Conservation (phyloP, 2,329 filamentous ascomycete genomes). For the Rhexocercosporidium sp. region DNA sequence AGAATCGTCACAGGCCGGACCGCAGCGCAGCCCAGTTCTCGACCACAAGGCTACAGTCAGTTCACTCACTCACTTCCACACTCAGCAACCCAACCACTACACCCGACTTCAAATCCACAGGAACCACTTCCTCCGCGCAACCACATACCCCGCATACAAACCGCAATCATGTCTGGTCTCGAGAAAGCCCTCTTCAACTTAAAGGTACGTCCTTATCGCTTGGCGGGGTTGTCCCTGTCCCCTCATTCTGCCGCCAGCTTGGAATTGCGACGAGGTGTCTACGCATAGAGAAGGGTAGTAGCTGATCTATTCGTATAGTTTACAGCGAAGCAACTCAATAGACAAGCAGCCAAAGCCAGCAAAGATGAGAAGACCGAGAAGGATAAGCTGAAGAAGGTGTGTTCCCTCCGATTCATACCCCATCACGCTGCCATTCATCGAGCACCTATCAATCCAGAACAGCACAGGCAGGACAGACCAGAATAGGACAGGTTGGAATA, state of each 20-base stretch:
- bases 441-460: constrained; percentile 4
- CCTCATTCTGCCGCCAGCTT: neutral
- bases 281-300: neutral
- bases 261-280: neutral
- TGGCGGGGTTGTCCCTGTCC: constrained; percentile 10
- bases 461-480: neutral
- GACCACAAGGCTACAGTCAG: constrained; percentile 29
- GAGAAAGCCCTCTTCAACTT: constrained; percentile 67
- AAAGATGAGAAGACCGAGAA: constrained; percentile 67
- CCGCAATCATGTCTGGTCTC: constrained; percentile 59
- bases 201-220: constrained; percentile 51
- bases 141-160: neutral
- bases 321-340: constrained; percentile 66
- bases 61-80: constrained; percentile 1
- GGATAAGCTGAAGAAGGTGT: constrained; percentile 64
- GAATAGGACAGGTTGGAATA: neutral
- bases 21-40: constrained; percentile 12
- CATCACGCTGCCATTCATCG: neutral
- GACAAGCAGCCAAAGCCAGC: constrained; percentile 64
- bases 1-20: constrained; percentile 28
- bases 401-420: neutral
- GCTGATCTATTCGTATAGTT: constrained; percentile 46
- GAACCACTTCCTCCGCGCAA: neutral
- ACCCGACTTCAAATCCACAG: constrained; percentile 11
- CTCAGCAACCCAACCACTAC: constrained; percentile 10